Evolutionary conservation across 163 green algal genomes (phyloP).

Genomic region (Chloromonas sp.): DNA sequence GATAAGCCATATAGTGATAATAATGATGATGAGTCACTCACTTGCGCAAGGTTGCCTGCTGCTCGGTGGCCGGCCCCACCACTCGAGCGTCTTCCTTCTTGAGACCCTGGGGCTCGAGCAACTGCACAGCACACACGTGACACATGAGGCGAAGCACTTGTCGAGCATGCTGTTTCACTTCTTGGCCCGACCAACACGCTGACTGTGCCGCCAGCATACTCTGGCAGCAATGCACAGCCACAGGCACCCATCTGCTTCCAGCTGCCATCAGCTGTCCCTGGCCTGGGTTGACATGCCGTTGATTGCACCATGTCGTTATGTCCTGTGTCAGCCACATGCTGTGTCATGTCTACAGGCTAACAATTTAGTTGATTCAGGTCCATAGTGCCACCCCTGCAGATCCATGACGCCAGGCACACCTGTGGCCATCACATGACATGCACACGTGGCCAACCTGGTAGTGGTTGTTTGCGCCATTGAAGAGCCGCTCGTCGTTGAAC

Average conservation of each 20-base stretch:
- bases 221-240: neutral
- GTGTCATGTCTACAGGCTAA: neutral
- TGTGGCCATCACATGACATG: neutral
- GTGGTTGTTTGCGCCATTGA: conserved; percentile 25
- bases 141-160: neutral
- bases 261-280: neutral
- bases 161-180: neutral
- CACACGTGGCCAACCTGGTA: conserved; percentile 17
- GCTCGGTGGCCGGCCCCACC: conserved; percentile 23
- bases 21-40: conserved; percentile 6
- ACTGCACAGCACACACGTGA: neutral
- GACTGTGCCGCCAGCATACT: neutral
- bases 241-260: too few species aligned
- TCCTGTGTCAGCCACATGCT: neutral
- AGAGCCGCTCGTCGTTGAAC: conserved; percentile 45
- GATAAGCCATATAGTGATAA: too few species aligned
- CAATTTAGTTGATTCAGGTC: neutral
- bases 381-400: neutral
- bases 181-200: neutral
- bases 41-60: conserved; percentile 28
- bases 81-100: neutral
- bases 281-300: neutral
- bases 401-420: neutral
- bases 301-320: neutral
- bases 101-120: conserved; percentile 5